Percentiles rank a stretch among this genome's conserved stretches.
These are phyloP conservation scores for Globisporangium rhizosaccharum DNA, from an alignment of 352 stramenopile species.

Conservation along the genomic window DNA sequence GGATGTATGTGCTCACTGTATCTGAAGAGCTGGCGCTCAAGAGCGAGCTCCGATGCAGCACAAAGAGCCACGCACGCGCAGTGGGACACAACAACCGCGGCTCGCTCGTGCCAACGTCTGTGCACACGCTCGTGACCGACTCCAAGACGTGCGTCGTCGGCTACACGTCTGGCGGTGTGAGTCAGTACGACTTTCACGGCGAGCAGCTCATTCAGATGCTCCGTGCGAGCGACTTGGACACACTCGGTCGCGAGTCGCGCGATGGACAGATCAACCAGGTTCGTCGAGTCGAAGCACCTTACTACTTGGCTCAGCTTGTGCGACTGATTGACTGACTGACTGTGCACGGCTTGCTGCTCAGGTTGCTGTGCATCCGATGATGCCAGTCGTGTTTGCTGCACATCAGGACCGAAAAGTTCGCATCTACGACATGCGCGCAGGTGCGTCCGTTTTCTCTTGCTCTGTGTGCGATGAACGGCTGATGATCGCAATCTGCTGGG, in stretches of 20 bases:
- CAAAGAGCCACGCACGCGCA: slow-evolving; percentile 48
- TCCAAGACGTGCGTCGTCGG: slow-evolving; percentile 76
- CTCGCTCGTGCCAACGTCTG: slow-evolving; percentile 63
- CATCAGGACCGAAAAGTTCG: slow-evolving; percentile 82
- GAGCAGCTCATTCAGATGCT: slow-evolving; percentile 76
- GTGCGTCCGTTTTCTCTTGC: slow-evolving; percentile 13
- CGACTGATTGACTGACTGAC: slow-evolving; percentile 1
- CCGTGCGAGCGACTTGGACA: slow-evolving; percentile 62
- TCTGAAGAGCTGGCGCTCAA: slow-evolving; percentile 63
- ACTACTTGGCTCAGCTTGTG: background rate
- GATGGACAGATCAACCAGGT: slow-evolving; percentile 80
- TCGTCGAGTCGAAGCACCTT: background rate
- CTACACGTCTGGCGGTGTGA: slow-evolving; percentile 65
- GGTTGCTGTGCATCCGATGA: slow-evolving; percentile 71
- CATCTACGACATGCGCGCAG: slow-evolving; percentile 83
- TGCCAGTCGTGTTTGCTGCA: slow-evolving; percentile 76
- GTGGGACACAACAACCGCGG: slow-evolving; percentile 46
- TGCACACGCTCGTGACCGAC: slow-evolving; percentile 65
- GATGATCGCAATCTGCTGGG: too few species aligned
- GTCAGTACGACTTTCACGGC: slow-evolving; percentile 71
- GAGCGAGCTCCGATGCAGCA: slow-evolving; percentile 58
- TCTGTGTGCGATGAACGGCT: background rate
- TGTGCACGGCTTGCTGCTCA: slow-evolving; percentile 1
- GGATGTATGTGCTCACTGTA: slow-evolving; percentile 1
- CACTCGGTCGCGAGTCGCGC: slow-evolving; percentile 35